Percentiles rank a stretch among this genome's conserved stretches.
Evolutionary conservation across 2,329 filamentous ascomycete genomes (phyloP).

Genomic region (Mycosphaerella sp.): DNA sequence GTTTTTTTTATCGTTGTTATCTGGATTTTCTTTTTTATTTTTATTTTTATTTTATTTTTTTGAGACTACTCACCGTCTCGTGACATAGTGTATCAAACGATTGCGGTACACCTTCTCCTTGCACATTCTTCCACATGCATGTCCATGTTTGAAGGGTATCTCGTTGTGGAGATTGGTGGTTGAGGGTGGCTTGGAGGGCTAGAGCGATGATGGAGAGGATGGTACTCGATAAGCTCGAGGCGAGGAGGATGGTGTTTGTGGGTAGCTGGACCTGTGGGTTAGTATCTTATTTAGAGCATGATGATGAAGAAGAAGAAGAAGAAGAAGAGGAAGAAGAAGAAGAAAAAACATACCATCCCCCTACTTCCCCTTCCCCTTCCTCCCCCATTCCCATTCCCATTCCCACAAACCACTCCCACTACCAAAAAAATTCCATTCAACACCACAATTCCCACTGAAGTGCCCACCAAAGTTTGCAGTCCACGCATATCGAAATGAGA

Average conservation of each 20-base stretch:
- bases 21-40: no score
- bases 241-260: constrained; percentile 35
- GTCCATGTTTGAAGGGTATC: constrained; percentile 38
- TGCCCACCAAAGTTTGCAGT: constrained; percentile 39
- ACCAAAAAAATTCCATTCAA: constrained; percentile 35
- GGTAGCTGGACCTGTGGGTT: constrained; percentile 28
- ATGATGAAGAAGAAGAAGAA: no score
- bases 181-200: constrained; percentile 33
- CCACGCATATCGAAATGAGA: constrained; percentile 43
- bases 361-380: no score
- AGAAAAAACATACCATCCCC: not conserved
- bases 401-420: constrained; percentile 13
- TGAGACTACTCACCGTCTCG: constrained; percentile 32
- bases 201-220: constrained; percentile 38
- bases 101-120: constrained; percentile 26
- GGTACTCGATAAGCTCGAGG: constrained; percentile 33
- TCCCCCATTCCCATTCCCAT: no score
- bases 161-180: constrained; percentile 20
- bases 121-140: constrained; percentile 28
- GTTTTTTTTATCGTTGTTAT: no score
- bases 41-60: no score
- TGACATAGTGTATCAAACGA: constrained; percentile 38
- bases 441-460: constrained; percentile 34
- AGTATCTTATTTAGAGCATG: not conserved
- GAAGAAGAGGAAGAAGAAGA: no score